Evolutionary conservation across 345 rosid species (phyloP).

Genomic region (Syzygium aromaticum): DNA sequence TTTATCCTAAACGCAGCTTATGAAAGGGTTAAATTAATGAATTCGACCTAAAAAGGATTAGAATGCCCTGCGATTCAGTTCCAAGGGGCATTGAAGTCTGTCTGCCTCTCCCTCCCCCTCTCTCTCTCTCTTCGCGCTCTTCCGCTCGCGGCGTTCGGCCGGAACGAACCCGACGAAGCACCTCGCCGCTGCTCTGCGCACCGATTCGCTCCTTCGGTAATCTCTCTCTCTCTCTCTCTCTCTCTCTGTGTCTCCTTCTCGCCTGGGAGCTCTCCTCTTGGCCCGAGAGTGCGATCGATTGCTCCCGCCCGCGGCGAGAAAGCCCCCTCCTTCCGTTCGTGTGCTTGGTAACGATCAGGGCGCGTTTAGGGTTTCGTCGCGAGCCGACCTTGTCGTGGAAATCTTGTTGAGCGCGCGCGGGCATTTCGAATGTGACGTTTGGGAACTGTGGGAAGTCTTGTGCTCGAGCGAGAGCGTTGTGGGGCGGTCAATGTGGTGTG

Average conservation of each 20-base stretch:
- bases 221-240: not conserved
- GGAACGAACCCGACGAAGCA: not conserved
- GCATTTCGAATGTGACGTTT: rapidly evolving
- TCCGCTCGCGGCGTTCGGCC: not conserved
- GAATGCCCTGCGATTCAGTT: not conserved
- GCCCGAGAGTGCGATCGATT: not conserved
- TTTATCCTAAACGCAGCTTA: too few relatives aligned
- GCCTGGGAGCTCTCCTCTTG: not conserved
- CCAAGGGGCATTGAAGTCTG: not conserved
- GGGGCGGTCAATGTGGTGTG: not conserved
- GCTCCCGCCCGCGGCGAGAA: too few relatives aligned
- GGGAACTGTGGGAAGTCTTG: not conserved
- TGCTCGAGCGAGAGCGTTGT: not conserved
- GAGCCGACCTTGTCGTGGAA: too few relatives aligned
- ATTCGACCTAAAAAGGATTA: too few relatives aligned
- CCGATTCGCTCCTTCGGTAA: not conserved
- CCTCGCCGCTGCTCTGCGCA: not conserved
- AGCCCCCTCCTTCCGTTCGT: too few relatives aligned
- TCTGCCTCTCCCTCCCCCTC: not conserved
- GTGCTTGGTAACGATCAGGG: not conserved
- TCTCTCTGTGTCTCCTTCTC: not conserved
- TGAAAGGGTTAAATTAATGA: not conserved
- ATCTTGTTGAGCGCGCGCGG: too few relatives aligned
- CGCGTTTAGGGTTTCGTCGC: not conserved
- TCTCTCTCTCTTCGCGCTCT: not conserved